Evolutionary conservation across 78 protist species (phyloP), one percentile per base, ranked within the genome.

Genomic region (Dictyostelium firmibasis): DNA sequence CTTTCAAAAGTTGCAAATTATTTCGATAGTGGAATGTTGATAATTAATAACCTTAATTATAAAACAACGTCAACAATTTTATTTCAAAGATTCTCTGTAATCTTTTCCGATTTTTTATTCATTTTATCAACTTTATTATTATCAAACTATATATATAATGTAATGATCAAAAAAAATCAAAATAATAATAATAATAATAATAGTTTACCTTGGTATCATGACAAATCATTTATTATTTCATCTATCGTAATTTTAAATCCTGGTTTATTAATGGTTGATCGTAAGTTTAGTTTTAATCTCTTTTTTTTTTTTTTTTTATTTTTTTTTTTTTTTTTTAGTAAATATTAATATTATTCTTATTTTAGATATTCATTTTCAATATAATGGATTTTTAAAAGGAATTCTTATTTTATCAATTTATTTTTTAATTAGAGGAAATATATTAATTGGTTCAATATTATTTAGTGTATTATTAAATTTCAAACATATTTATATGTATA

Each of bases 371-470:
- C 99, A 98, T 69, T 98, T 98, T 75, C 99, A 98, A 89, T 98
- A 98, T 89, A 99, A 99, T 95, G 98, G 98, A 33, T 25, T 98
- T 27, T 92, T 99, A 10, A 25, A 97, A 31, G 98, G 98, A 9
- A 38, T 98, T 8, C 62, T 94, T 16, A 57, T 98, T 1, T 33
- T 97, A 18, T 72, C 86, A 78, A 74, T 93, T 4, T 74, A 60
- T 43, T 83, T 93, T 35, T 57, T 86, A 64, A 44, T n/a, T 43
- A 83, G 29, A 18, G 81, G 53, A 13, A 94, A 50, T 33, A 67
- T 47, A 3, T 60, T 31, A 33, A 4, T 31, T 10, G 43, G 97
- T 79, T 11, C 93, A 14, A 4, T 96, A 13, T 50, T 85, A 25
- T 98, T 97, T 72, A 78, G 98, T 4, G 57, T 50, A 0, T 96